Evolutionary conservation across 1,284 basidiomycete genomes (phyloP), one percentile per base, ranked within the genome.

Genomic region (Pascua sp.): DNA sequence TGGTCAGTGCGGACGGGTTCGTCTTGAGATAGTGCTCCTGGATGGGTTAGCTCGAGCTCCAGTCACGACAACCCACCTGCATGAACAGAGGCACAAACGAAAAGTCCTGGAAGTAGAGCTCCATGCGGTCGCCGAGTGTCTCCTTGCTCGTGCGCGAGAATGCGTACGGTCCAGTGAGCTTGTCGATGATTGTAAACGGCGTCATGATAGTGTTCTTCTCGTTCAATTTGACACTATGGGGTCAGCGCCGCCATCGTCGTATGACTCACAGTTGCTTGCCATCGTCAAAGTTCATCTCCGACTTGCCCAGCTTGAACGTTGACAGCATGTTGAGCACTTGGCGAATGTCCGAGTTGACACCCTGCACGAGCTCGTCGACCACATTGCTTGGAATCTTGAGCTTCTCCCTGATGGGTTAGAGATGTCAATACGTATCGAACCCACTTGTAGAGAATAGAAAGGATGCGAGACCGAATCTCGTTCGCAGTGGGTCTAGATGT

Each of bases 281-380:
- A 69, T 97, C 86, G 69, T 98, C 92, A 74, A 91, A 96, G 65
- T 87, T 82, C 86, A 96, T 91, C 3, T 84, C 82, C 55, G 81
- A 85, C 67, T 82, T 87, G 13, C 87, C 87, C 18, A 93, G 78
- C 71, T 87, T 91, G 90, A 91, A 98, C 0, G 94, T 98, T 11
- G 94, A 95, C 8, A 98, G 81, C 92, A 98, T 98, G 73, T 98
- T 98, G 64, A 98, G 80, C 7, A 98, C 90, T 70, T 95, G 91
- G 7, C 95, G 89, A 58, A 98, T 95, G 75, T 98, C 95, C 4
- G 91, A 93, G 67, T 96, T 90, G 11, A 92, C 84, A 8, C 94
- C 89, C 10, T 81, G 78, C 60, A 98, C 85, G 36, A 98, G 87
- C 72, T 96, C 90, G 69, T 98, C 95, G 48, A 98, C 81, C 41